These are phyloP conservation scores for Leishmania turanica DNA, from an alignment of 208 protist species.

Conservation along the genomic window DNA sequence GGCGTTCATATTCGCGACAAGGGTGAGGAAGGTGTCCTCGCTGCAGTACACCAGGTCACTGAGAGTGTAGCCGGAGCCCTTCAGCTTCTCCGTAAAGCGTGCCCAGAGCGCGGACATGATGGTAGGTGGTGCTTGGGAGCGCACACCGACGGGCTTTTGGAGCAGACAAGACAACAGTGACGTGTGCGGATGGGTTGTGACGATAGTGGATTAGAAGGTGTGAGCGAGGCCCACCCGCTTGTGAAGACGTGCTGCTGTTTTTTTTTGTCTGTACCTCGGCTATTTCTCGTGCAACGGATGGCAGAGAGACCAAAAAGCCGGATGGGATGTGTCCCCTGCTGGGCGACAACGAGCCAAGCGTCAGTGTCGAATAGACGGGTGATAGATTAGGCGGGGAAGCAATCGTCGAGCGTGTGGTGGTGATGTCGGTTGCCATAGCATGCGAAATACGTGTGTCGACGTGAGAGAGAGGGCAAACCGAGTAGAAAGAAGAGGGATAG, in stretches of 20 bases:
- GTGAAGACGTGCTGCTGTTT: not conserved
- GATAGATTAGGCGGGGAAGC: not conserved
- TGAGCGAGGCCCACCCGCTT: too few relatives aligned
- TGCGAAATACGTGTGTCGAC: not conserved
- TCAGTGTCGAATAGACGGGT: not conserved
- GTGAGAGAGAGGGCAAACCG: not conserved
- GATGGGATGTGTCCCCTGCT: not conserved
- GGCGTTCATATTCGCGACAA: conserved; percentile 55
- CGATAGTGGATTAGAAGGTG: not conserved
- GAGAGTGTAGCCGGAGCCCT: conserved; percentile 55
- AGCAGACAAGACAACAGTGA: not conserved
- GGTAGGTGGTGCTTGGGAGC: not conserved
- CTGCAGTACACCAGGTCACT: conserved; percentile 63
- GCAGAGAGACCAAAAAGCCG: not conserved
- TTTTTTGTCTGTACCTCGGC: not conserved
- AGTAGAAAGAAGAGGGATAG: not conserved
- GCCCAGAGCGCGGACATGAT: conserved; percentile 55
- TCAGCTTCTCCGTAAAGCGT: conserved; percentile 52
- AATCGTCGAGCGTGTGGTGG: not conserved
- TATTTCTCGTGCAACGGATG: not conserved
- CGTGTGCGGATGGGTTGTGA: not conserved
- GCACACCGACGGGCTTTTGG: not conserved
- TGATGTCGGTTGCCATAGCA: not conserved
- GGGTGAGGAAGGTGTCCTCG: conserved; percentile 62
- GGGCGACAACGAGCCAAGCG: not conserved